Evolutionary conservation across 129 eudicot species (phyloP).

Genomic region (Lactuca sativa): DNA sequence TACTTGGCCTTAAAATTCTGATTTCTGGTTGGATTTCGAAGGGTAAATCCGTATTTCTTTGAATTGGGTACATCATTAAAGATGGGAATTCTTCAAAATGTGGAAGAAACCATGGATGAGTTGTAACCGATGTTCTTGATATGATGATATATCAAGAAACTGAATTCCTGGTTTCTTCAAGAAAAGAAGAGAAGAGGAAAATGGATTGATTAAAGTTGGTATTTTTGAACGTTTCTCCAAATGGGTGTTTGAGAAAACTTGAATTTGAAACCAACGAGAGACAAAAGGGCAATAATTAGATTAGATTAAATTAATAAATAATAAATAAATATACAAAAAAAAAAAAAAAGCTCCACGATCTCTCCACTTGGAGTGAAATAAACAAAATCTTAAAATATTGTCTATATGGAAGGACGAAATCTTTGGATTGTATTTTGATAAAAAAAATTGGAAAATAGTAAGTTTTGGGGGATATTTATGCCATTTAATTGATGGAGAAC

Average conservation of each 20-base stretch:
- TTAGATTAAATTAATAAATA: neutral
- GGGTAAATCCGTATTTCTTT: constrained; percentile 47
- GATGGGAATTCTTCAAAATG: constrained; percentile 8
- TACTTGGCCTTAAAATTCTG: constrained; percentile 72
- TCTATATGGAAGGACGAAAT: neutral
- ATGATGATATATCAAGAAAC: constrained; percentile 33
- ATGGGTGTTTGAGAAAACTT: constrained; percentile 43
- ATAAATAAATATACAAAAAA: neutral
- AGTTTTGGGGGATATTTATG: neutral
- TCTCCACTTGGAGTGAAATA: neutral
- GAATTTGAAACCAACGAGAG: constrained; percentile 29
- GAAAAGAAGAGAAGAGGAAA: constrained; percentile 24
- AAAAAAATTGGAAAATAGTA: neutral
- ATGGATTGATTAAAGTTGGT: constrained; percentile 11
- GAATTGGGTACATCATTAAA: constrained; percentile 49
- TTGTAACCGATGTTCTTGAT: constrained; percentile 25
- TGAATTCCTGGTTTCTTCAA: constrained; percentile 33
- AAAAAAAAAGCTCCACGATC: neutral
- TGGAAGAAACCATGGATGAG: constrained; percentile 29
- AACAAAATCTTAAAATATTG: neutral
- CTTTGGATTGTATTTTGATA: neutral
- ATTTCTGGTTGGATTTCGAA: constrained; percentile 56
- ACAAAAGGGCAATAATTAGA: constrained; percentile 10
- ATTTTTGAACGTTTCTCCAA: constrained; percentile 43
- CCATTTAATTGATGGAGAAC: neutral